Base-by-base conservation (phyloP, 495 filamentous ascomycete species). In the Tuber calosporum region DNA sequence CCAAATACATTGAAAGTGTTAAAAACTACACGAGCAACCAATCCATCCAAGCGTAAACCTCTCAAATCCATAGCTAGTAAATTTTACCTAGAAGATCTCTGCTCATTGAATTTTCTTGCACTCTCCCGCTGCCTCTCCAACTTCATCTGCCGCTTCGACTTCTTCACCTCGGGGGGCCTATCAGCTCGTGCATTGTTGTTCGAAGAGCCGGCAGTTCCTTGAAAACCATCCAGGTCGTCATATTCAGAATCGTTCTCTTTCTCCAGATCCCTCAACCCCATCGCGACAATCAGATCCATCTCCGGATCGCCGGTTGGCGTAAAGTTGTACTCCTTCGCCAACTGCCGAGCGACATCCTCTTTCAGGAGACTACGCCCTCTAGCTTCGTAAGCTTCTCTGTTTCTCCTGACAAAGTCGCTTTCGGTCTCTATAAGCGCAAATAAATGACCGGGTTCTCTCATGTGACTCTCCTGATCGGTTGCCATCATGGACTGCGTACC, bases 81-180 rank as follows among this genome's bases (percentile, higher is more conserved):
- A 62, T 30, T 2, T 62, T 15, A 62, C 26, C 53, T 26, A 11
- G 26, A 34, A 19, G n/a, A 17, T 19, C 53, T 62, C 53, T 62
- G 53, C 26, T 26, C 26, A 15, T 62, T 62, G 17, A 62, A 62
- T 13, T 26, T 62, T 34, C 38, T 67, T 36, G 41, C 48, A 39
- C n/a, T 26, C 48, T 66, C 48, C 34, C 70, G 79, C 75, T 86
- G 84, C 76, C 84, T 77, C 53, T 74, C 58, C 69, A 72, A 41
- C 73, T 70, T 69, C 30, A 70, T 48, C 30, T 70, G 53, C 69
- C 43, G 37, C 72, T 74, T 73, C 37, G 42, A 37, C 66, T 43
- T 42, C 30, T 69, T 79, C 76, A 17, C 38, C 39, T 22, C 72
- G 30, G 40, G 19, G 36, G 30, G 69, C 39, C 6, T 34, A 42